Evolutionary conservation across 768 basidiomycete genomes (phyloP).

Genomic region (Auricularia heimuer): DNA sequence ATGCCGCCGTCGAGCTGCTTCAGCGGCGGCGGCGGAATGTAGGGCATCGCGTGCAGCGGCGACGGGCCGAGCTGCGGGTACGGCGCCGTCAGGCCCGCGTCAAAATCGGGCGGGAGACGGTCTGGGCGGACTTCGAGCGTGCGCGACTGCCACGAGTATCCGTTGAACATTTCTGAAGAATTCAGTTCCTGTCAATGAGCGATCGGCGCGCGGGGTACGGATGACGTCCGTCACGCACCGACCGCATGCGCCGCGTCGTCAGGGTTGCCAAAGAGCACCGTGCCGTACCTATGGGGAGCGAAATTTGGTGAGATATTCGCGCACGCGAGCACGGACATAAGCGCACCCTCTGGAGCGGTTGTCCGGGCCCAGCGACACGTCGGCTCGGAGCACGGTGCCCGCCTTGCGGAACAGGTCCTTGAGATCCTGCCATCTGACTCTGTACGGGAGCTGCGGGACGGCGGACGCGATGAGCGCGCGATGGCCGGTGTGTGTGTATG

Average conservation of each 20-base stretch:
- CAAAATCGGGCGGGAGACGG: conserved; percentile 59
- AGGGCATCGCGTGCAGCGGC: conserved; percentile 1
- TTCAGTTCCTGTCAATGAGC: not conserved
- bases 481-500: conserved; percentile 4
- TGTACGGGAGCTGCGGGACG: conserved; percentile 69
- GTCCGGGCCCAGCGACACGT: conserved; percentile 68
- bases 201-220: not conserved
- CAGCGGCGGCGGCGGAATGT: conserved; percentile 1
- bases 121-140: conserved; percentile 88
- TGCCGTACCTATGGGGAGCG: conserved; percentile 43
- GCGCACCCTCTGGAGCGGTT: conserved; percentile 75
- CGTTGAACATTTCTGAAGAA: conserved; percentile 75
- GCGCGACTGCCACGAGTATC: conserved; percentile 93
- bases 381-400: conserved; percentile 75
- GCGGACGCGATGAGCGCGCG: not conserved
- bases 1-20: not conserved
- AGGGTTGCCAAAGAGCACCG: conserved; percentile 86
- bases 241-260: conserved; percentile 93
- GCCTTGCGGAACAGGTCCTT: conserved; percentile 96
- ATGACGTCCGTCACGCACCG: conserved; percentile 17
- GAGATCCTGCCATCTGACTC: conserved; percentile 98
- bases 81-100: conserved; percentile 15
- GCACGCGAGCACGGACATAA: not conserved
- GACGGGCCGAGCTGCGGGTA: not conserved
- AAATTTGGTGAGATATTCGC: not conserved